phyloP scores from a whole-genome alignment of 305 asterid species.

The Fraxinus xanthoxyloides region DNA sequence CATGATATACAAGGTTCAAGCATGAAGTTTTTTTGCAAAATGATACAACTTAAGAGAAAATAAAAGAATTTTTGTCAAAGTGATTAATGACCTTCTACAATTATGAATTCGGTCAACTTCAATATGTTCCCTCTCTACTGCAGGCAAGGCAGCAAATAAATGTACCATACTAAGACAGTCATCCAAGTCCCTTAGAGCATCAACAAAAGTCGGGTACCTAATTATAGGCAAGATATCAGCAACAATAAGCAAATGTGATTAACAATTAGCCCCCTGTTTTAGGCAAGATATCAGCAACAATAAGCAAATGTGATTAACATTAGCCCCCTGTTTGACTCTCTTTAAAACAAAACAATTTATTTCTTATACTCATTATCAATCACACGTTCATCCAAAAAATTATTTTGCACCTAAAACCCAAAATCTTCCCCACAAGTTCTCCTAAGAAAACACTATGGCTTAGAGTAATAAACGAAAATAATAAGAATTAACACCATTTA shows the following conservation, averaged over 20 bases:
- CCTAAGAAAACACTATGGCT: neutral
- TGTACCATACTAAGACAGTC: constrained; percentile 97
- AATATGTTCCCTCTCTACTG: constrained; percentile 82
- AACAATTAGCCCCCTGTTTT: neutral
- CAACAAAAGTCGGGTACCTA: constrained; percentile 90
- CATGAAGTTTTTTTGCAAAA: neutral
- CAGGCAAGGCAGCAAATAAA: constrained; percentile 96
- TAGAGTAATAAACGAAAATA: neutral
- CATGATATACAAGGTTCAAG: constrained; percentile 8
- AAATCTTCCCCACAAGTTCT: neutral
- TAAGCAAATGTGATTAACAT: neutral
- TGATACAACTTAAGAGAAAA: neutral
- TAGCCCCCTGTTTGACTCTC: neutral
- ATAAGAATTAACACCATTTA: constrained; percentile 2
- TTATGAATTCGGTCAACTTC: constrained; percentile 73
- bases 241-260: neutral
- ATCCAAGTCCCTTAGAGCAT: constrained; percentile 90
- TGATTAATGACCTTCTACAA: constrained; percentile 69
- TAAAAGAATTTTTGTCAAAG: neutral
- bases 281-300: neutral
- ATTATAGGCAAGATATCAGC: neutral
- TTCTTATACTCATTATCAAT: neutral
- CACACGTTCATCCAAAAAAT: neutral
- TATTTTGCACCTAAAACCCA: neutral
- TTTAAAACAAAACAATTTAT: neutral